Evolutionary conservation across 2,329 filamentous ascomycete genomes (phyloP), one percentile per base, ranked within the genome.

Genomic region (Fusarium drepaniforme): DNA sequence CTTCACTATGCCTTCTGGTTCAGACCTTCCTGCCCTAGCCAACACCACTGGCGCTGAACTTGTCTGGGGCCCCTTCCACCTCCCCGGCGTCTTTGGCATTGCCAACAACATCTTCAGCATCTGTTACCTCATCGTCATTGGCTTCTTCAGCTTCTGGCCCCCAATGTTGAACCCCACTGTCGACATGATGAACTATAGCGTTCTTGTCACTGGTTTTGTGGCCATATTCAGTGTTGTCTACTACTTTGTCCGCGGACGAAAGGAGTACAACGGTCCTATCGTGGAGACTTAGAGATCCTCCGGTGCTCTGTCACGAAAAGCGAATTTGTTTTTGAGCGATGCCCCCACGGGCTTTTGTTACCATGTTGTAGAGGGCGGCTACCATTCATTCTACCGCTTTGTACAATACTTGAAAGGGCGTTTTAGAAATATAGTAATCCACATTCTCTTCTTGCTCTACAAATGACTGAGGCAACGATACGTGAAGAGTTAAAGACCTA

Each of bases 91-190:
- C 0, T 77, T 88, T 2, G 89, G 90, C 0, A 87, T 85, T 8
- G 75, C 86, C 25, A 91, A 90, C 78, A 91, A 91, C 67, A 77
- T 83, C 1, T 88, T 90, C 60, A 86, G 88, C 1, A 88, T 87
- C 74, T 60, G 83, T 4, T 91, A 90, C 75, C 85, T 88, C 77
- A 67, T 87, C 1, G 86, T 91, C 46, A 83, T 90, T 3, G 85
- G 89, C 13, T 90, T 91, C 80, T 91, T 88, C 84, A 86, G 84
- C 25, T 88, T 90, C 57, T 89, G 86, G 86, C 88, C 82, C 1
- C 82, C 84, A 0, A 71, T 78, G 69, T n/a, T 77, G 3, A 63
- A 80, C 3, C 75, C 70, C 4, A 81, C 76, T 0, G 76, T 83
- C 0, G 77, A 80, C 1, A 84, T 80, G 15, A 86, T 87, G 83